Base-by-base conservation (phyloP, 306 rosid species). In the Acacia melanoxylon region DNA sequence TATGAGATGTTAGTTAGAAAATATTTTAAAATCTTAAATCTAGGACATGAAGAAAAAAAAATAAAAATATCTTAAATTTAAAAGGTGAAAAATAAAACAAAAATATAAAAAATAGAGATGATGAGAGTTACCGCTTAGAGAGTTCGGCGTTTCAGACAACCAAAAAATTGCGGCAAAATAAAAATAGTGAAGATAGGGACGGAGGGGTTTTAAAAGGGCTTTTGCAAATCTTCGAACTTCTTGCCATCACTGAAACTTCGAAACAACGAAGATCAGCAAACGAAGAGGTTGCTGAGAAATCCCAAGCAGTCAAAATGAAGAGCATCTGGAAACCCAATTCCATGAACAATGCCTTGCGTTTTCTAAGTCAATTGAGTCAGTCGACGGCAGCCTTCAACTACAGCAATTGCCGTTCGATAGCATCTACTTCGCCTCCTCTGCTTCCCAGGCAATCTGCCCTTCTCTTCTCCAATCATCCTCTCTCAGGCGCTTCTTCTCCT, bases 341-440 rank as follows among this genome's bases (percentile, higher is more conserved):
- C 68, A 29, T 73, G 83, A 76, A 58, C 22, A 59, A 41, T 22
- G 63, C 84, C 12, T 65, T 86, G 14, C 79, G 81, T 68, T 76
- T 83, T 79, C 79, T 87, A 8, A 63, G 37, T 46, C 63, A 78
- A 25, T 70, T 79, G 20, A 35, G 41, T 52, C 70, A 73, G 6
- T 78, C 87, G 68, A 45, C 68, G 8, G 68, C 86, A 69, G 61
- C 77, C 78, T 42, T 73, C 68, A 75, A 62, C 51, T 31, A 5
- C 78, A 78, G 78, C 68, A 31, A 44, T 52, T 10, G 13, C 72
- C 77, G 91, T 65, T 69, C 75, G 14, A 75, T 86, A 22, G 5
- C 29, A 61, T 79, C 89, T 4, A 66, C 87, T 72, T 75, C 78
- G 8, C 81, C 89, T 14, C 63, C 90, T 12, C 62, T 82, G 59